Base-by-base conservation (phyloP, 202 grass and related monocot genomes). In the Alloteropsis angusta region DNA sequence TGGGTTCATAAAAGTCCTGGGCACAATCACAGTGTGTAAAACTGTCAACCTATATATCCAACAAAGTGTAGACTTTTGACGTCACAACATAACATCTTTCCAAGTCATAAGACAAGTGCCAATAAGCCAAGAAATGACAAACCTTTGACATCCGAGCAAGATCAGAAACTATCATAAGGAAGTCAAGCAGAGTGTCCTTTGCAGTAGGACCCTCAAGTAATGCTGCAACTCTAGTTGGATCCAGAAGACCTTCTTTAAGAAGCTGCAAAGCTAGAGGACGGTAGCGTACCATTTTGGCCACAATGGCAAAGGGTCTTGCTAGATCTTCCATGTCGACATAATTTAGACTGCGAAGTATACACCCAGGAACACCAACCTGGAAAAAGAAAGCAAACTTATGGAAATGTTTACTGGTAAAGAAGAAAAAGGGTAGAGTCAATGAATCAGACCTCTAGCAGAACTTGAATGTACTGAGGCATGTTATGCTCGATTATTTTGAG, bases 131-230 rank as follows among this genome's bases (percentile, higher is more conserved):
- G 25, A 80, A 78, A 74, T 43, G 46, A 65, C 81, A 68, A 72
- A 97, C 95, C 95, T 97, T 94, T 41, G 95, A 97, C 95, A 97
- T 97, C 50, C 95, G 87, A 36, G 91, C 91, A 81, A 94, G 95
- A 82, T 97, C 95, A 87, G 95, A 97, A 88, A 97, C 41, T 77
- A 94, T 97, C 95, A 97, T 97, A 56, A 97, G 85, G 71, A 97
- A 92, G 72, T 97, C 95, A 25, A 97, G 95, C 66, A 94, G 79
- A 69, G 78, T 85, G 46, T 92, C 91, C 66, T 84, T 92, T 36
- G 85, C 68, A 32, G 88, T 72, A 61, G 89, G 78, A 38, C 78
- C 82, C 76, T 76, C 65, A 5, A 97, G 77, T 61, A 97, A 86
- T 70, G 49, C 53, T 42, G 83, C 74, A 66, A 97, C 91, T 78